Conservation (phyloP, 2,329 filamentous ascomycete genomes). For the Coniella vitis region DNA sequence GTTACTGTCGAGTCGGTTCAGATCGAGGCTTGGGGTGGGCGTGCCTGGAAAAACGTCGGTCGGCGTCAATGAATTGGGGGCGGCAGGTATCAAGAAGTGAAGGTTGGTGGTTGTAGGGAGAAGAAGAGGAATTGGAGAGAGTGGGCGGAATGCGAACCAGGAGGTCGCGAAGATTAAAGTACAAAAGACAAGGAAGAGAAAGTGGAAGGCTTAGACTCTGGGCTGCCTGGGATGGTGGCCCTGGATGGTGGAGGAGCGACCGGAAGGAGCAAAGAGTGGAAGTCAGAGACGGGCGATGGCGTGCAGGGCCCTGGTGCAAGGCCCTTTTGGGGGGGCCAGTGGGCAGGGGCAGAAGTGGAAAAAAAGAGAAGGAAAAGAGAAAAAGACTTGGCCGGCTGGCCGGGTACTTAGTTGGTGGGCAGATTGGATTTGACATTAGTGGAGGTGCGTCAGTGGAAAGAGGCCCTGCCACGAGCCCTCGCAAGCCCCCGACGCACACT, state of each 20-base stretch:
- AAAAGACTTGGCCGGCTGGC: background rate
- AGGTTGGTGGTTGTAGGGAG: constrained; percentile 8
- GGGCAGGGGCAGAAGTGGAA: background rate
- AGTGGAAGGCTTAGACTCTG: constrained; percentile 14
- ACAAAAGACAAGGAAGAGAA: constrained; percentile 4
- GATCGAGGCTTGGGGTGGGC: background rate
- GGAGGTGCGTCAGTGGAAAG: too few species aligned
- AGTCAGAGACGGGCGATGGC: background rate
- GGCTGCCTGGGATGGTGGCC: background rate
- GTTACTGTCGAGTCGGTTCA: background rate
- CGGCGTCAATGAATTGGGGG: background rate
- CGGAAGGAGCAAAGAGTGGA: background rate
- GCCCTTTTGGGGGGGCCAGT: too few species aligned
- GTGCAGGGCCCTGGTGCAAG: background rate
- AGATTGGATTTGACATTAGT: too few species aligned
- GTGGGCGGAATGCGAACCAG: background rate
- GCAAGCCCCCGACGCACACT: too few species aligned
- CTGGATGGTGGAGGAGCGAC: background rate
- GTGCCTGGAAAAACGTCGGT: background rate
- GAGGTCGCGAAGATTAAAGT: too few species aligned
- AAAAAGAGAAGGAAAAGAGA: background rate
- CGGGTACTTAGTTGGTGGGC: background rate
- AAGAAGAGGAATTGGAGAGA: constrained; percentile 4
- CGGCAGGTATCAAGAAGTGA: background rate
- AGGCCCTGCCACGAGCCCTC: background rate